Base-by-base conservation (phyloP, 2,329 filamentous ascomycete genomes). In the Fusarium zealandicum region DNA sequence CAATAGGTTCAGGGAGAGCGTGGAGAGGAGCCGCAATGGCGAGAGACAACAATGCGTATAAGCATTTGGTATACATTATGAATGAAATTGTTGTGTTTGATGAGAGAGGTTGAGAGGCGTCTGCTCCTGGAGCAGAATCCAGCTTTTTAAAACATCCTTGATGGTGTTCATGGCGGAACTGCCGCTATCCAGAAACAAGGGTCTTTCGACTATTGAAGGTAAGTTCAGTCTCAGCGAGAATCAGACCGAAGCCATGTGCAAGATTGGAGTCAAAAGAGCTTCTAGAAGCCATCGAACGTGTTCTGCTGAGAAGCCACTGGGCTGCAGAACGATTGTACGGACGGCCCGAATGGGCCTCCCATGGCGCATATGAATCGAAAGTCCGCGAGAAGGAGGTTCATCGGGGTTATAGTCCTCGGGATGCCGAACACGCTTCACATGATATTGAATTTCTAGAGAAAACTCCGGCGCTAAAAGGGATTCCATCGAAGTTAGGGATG, bases 221-320 rank as follows among this genome's bases (percentile, higher is more conserved):
- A 32, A 30, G 33, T 13, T 40, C 59, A 55, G 59, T 40, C 48
- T 45, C 14, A 20, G 51, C 59, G 55, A 60, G 27, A 46, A 28
- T 2, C 13, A 6, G 11, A 14, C 7, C 20, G 33, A 45, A 38
- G 43, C 27, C 31, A 47, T 16, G 20, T 47, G 13, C 13, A 37
- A 20, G 16, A 9, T 16, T 11, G 32, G 5, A 31, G 36, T 50
- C 22, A 46, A 39, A 46, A 27, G 17, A 14, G 22, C 6, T 39
- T 45, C 25, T 16, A 33, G 41, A 40, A 14, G 31, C 43, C 33
- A 13, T 20, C 12, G 33, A 16, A 45, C n/a, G 17, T 38, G 41
- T 33, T 47, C 22, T 38, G 32, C 28, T 61, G 45, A 32, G 44
- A 46, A 49, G 37, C 40, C 40, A 58, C 35, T 39, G 38, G 27